Percentiles rank a stretch among this genome's conserved stretches.
These are phyloP conservation scores for Hibiscus mutabilis DNA, from an alignment of 345 rosid genomes.

Conservation along the genomic window DNA sequence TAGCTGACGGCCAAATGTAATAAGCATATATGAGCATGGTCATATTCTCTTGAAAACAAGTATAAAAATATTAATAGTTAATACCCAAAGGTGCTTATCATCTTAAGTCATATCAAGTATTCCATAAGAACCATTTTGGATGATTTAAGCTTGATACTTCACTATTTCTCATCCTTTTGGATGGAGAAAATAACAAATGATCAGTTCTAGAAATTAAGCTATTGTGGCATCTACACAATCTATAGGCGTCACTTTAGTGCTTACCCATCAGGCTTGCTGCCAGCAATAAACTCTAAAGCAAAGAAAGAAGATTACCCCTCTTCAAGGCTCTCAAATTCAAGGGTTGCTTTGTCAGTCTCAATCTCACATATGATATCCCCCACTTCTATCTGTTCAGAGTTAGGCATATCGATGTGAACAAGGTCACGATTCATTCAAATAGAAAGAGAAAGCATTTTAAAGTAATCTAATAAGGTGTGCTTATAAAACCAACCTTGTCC, in stretches of 20 bases:
- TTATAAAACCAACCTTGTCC: constrained; percentile 63
- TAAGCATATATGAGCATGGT: no score
- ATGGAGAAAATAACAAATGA: background rate
- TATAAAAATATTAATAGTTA: background rate
- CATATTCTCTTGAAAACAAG: background rate
- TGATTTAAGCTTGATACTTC: background rate
- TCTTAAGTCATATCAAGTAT: background rate
- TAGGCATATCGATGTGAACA: constrained; percentile 14
- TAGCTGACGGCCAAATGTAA: background rate
- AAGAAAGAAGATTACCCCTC: constrained; percentile 59
- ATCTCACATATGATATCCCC: constrained; percentile 96
- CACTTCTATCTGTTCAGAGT: constrained; percentile 74
- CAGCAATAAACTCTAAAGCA: background rate
- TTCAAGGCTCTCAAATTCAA: constrained; percentile 92
- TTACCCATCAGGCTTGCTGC: background rate
- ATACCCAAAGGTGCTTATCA: background rate
- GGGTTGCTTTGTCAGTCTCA: constrained; percentile 97
- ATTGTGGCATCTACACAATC: background rate
- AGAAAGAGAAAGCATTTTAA: constrained; percentile 3
- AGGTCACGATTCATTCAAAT: background rate
- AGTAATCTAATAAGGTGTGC: constrained; percentile 1
- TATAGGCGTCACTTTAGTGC: background rate
- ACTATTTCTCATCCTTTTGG: background rate
- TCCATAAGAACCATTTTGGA: background rate
- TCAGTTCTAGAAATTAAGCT: background rate